These are phyloP conservation scores for Didymella exigua DNA, from an alignment of 2,329 filamentous ascomycete species.

Conservation along the genomic window DNA sequence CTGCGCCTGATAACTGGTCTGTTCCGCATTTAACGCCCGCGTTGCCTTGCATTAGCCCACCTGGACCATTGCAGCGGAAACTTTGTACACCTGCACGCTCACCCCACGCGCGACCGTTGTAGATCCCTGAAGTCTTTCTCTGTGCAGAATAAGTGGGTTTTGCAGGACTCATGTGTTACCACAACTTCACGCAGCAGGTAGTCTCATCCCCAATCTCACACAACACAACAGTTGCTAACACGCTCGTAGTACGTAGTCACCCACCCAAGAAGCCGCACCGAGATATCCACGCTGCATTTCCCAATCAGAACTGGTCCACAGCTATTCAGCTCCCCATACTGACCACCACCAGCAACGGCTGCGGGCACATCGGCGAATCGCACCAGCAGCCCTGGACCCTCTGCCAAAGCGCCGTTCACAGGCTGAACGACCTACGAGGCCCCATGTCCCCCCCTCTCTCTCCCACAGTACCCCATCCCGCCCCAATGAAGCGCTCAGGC, in stretches of 20 bases:
- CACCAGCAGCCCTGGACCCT: constrained; percentile 36
- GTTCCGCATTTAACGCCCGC: neutral
- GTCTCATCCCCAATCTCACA: neutral
- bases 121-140: neutral
- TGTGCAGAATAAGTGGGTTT: neutral
- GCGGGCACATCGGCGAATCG: constrained; percentile 41
- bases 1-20: neutral
- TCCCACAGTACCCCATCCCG: constrained; percentile 13
- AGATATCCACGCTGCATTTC: neutral
- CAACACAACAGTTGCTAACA: neutral
- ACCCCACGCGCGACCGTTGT: neutral
- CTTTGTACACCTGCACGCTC: neutral
- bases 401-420: constrained; percentile 31
- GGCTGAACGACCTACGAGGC: constrained; percentile 32
- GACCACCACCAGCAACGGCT: constrained; percentile 26
- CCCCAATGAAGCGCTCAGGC: constrained; percentile 27
- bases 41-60: constrained; percentile 2
- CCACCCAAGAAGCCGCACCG: neutral
- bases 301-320: neutral
- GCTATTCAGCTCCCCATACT: neutral
- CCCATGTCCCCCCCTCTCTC: constrained; percentile 38
- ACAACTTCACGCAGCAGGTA: constrained; percentile 42
- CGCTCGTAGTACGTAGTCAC: neutral
- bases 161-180: constrained; percentile 32
- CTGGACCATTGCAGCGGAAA: neutral